A percentile compares a stretch with the other conserved stretches of the same genome.
Evolutionary conservation across 1,284 basidiomycete genomes (phyloP).

Genomic region (Ceratobasidium sp.): DNA sequence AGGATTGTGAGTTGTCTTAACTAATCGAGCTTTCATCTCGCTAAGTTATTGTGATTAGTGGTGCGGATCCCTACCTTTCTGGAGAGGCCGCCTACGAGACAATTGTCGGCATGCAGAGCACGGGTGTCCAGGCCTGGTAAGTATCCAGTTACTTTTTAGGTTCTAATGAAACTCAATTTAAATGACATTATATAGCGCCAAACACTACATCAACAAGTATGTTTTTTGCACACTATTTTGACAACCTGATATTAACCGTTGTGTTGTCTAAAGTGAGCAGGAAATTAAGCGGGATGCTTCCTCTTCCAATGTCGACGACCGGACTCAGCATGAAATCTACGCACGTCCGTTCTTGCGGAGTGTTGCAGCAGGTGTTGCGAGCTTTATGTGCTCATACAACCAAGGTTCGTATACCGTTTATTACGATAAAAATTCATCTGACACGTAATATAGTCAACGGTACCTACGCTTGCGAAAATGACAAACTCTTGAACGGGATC

Average conservation of each 20-base stretch:
- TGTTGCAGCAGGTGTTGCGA: slow-evolving; percentile 80
- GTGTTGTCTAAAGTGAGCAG: slow-evolving; percentile 66
- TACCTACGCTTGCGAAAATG: slow-evolving; percentile 84
- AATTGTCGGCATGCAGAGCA: slow-evolving; percentile 77
- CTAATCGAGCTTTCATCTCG: background rate
- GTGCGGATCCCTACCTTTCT: slow-evolving; percentile 79
- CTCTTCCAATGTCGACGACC: slow-evolving; percentile 79
- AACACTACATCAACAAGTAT: slow-evolving; percentile 72
- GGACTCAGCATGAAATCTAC: slow-evolving; percentile 81
- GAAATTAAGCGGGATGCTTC: slow-evolving; percentile 69
- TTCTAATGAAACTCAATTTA: background rate
- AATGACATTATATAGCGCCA: slow-evolving; percentile 62
- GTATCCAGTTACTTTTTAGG: background rate
- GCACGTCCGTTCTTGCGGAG: slow-evolving; percentile 78
- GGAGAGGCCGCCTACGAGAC: slow-evolving; percentile 81
- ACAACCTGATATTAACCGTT: background rate
- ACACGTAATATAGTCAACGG: slow-evolving; percentile 67
- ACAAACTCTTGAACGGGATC: slow-evolving; percentile 78
- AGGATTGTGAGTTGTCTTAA: slow-evolving; percentile 65
- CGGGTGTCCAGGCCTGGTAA: slow-evolving; percentile 76
- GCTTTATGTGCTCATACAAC: slow-evolving; percentile 82
- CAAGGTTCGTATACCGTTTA: slow-evolving; percentile 8
- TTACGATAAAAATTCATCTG: background rate
- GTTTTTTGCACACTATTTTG: background rate
- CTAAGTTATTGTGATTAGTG: slow-evolving; percentile 51